Percentiles rank a stretch among this genome's conserved stretches.
These are phyloP conservation scores for Backusella psychrophila DNA, from an alignment of 192 early-diverging fungal genomes.

Conservation along the genomic window DNA sequence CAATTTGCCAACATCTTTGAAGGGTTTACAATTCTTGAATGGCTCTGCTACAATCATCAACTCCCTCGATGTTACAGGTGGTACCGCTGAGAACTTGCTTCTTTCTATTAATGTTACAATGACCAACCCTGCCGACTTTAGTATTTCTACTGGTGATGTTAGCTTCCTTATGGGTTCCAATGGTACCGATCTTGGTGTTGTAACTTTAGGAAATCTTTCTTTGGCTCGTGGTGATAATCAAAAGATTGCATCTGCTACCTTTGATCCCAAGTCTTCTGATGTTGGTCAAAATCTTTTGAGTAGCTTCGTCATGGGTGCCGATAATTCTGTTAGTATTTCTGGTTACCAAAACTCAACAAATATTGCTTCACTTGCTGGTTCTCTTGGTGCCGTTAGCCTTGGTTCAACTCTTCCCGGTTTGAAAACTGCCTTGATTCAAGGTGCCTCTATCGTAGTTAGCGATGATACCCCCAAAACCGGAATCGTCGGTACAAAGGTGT, in stretches of 20 bases:
- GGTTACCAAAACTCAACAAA: slow-evolving; percentile 39
- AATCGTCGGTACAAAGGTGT: slow-evolving; percentile 40
- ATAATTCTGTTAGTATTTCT: slow-evolving; percentile 40
- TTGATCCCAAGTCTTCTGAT: slow-evolving; percentile 41
- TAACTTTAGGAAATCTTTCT: slow-evolving; percentile 39
- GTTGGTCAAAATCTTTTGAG: slow-evolving; percentile 46
- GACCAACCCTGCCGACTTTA: slow-evolving; percentile 39
- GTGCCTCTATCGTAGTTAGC: slow-evolving; percentile 38
- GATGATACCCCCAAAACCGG: slow-evolving; percentile 39
- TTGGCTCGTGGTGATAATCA: slow-evolving; percentile 40
- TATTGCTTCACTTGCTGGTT: slow-evolving; percentile 44
- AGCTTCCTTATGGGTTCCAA: slow-evolving; percentile 41
- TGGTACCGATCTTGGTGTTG: slow-evolving; percentile 44
- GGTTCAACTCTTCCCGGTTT: slow-evolving; percentile 46
- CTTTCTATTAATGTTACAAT: slow-evolving; percentile 44
- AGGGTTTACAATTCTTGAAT: slow-evolving; percentile 56
- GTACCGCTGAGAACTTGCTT: slow-evolving; percentile 33
- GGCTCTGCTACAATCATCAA: slow-evolving; percentile 47
- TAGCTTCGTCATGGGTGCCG: slow-evolving; percentile 44
- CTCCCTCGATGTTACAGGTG: slow-evolving; percentile 51
- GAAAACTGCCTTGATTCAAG: slow-evolving; percentile 38
- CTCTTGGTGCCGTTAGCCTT: slow-evolving; percentile 40
- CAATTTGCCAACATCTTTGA: slow-evolving; percentile 43
- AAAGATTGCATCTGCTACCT: slow-evolving; percentile 34
- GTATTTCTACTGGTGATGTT: slow-evolving; percentile 50